phyloP scores from a whole-genome alignment of 2,329 filamentous ascomycete species.

The Erysiphe pulchra region DNA sequence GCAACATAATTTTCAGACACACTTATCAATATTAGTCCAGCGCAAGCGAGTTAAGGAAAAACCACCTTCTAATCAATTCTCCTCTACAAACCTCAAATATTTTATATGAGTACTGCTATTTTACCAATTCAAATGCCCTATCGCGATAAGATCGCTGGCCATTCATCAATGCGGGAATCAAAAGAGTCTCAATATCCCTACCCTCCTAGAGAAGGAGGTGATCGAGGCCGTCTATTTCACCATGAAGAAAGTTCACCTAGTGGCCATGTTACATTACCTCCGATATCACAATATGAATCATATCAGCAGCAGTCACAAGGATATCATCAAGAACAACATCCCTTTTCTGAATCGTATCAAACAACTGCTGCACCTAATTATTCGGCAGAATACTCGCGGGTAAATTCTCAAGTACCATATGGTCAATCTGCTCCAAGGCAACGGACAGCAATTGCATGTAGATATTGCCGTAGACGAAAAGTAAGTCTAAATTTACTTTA shows the following conservation, averaged over 20 bases:
- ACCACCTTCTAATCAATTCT: not conserved
- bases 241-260: slow-evolving; percentile 7
- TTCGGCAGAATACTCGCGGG: slow-evolving; percentile 8
- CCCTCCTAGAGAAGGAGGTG: slow-evolving; percentile 13
- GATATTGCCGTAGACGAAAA: slow-evolving; percentile 33
- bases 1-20: not conserved
- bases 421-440: slow-evolving; percentile 28
- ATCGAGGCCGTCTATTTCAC: slow-evolving; percentile 12
- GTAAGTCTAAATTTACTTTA: slow-evolving; percentile 14
- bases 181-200: slow-evolving; percentile 9
- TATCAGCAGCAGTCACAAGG: slow-evolving; percentile 6
- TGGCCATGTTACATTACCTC: slow-evolving; percentile 10
- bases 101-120: too few relatives aligned
- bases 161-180: slow-evolving; percentile 10
- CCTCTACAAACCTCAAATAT: too few relatives aligned
- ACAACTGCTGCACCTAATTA: slow-evolving; percentile 6
- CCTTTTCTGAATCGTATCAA: slow-evolving; percentile 10
- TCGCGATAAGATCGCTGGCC: slow-evolving; percentile 10
- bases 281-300: slow-evolving; percentile 12
- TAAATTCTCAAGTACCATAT: slow-evolving; percentile 11
- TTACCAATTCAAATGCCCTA: slow-evolving; percentile 12
- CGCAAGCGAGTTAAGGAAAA: not conserved
- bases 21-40: not conserved
- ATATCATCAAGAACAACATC: slow-evolving; percentile 8
- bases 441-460: slow-evolving; percentile 32